A percentile compares a stretch with the other conserved stretches of the same genome.
These are phyloP conservation scores for Olyra latifolia DNA, from an alignment of 176 grass and related monocot species.

Conservation along the genomic window DNA sequence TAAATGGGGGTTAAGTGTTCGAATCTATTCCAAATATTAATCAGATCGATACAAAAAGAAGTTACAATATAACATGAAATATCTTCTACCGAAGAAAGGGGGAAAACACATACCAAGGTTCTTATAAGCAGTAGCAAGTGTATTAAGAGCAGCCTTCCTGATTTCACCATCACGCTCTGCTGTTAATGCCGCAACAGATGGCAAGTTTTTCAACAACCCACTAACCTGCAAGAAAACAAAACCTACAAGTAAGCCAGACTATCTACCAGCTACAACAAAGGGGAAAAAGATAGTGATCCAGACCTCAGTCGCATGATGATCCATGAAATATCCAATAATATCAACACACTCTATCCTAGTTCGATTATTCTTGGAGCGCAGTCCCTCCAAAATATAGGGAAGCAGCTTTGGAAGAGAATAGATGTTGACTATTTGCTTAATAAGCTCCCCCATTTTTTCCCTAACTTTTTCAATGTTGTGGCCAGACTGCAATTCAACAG, in stretches of 20 bases:
- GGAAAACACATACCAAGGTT: slow-evolving; percentile 60
- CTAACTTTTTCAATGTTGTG: slow-evolving; percentile 99
- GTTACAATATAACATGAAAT: background rate
- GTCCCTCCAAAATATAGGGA: slow-evolving; percentile 88
- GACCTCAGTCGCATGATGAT: slow-evolving; percentile 86
- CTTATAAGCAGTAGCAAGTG: slow-evolving; percentile 95
- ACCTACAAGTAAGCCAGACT: background rate
- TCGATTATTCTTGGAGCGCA: slow-evolving; percentile 96
- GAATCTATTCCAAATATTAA: background rate
- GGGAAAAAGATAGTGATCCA: background rate
- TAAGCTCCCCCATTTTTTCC: slow-evolving; percentile 92
- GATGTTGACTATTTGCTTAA: slow-evolving; percentile 86
- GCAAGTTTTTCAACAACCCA: slow-evolving; percentile 96
- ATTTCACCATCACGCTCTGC: slow-evolving; percentile 96
- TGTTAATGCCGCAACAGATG: slow-evolving; percentile 83
- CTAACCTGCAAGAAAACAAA: slow-evolving; percentile 60
- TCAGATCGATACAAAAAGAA: background rate
- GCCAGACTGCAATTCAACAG: slow-evolving; percentile 65
- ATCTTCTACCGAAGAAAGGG: background rate
- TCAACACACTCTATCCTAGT: slow-evolving; percentile 97
- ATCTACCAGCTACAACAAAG: background rate
- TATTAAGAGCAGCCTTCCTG: slow-evolving; percentile 96
- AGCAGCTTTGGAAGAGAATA: slow-evolving; percentile 87
- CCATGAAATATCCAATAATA: slow-evolving; percentile 90
- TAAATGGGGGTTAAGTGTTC: background rate